phyloP scores from a whole-genome alignment of 345 rosid species.

The Rubroshorea leprosula region DNA sequence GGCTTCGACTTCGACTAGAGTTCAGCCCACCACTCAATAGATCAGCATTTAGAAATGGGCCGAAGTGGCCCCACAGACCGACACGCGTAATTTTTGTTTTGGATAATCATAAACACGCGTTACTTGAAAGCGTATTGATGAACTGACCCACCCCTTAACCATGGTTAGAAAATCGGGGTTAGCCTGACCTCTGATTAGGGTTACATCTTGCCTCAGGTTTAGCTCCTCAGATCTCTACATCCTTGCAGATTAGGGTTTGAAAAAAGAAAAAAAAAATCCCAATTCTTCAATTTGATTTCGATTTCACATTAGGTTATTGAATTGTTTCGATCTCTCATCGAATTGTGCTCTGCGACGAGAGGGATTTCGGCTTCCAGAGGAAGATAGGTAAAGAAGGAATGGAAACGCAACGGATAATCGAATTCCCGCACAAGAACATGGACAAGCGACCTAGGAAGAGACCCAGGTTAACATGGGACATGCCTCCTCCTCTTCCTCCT shows the following conservation, averaged over 20 bases:
- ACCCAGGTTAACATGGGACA: constrained; percentile 69
- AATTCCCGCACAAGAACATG: constrained; percentile 48
- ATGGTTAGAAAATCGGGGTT: constrained; percentile 19
- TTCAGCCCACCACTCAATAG: too few species aligned
- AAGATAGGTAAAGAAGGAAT: constrained; percentile 20
- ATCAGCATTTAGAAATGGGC: too few species aligned
- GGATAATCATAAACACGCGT: background rate
- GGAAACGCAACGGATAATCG: constrained; percentile 66
- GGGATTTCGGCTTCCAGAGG: too few species aligned
- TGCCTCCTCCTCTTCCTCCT: constrained; percentile 44
- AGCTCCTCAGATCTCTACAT: background rate
- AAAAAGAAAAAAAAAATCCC: background rate
- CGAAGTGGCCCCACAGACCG: background rate
- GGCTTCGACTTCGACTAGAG: too few species aligned
- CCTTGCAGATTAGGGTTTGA: background rate
- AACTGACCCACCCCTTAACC: constrained; percentile 15
- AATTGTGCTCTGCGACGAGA: background rate
- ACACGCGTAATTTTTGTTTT: too few species aligned
- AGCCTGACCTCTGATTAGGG: constrained; percentile 20
- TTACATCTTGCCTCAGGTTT: constrained; percentile 11
- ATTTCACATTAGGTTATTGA: background rate
- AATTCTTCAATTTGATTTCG: background rate
- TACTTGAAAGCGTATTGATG: background rate
- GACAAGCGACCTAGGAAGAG: constrained; percentile 76
- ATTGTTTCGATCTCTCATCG: background rate